Base-by-base conservation (phyloP, 768 basidiomycete species). In the Kockovaella imperatae region DNA sequence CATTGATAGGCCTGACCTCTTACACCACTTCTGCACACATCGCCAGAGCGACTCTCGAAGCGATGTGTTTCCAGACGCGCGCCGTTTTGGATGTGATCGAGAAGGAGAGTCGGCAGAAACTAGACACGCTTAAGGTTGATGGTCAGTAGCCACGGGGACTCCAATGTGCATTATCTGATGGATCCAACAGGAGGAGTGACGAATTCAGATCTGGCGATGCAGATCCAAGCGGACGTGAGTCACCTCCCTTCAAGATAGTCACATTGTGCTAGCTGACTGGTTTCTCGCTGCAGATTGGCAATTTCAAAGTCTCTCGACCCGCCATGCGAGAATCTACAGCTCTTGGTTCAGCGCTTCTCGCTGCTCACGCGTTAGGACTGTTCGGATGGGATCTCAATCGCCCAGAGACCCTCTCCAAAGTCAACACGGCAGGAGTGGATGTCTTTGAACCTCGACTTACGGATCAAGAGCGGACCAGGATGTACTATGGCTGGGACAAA, bases 241-340 rank as follows among this genome's bases (percentile, higher is more conserved):
- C 44, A 23, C 11, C 7, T 29, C 8, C 26, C 41, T 20, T 34
- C 13, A 32, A 32, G 31, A n/a, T n/a, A n/a, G n/a, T n/a, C n/a
- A n/a, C n/a, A n/a, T n/a, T 32, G 31, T 6, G 28, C 10, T 42
- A 28, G 28, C 40, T 14, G 18, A 13, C 40, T 93, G 87, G 20
- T 20, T 8, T 14, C 8, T 21, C 11, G 0, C 14, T 87, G 3
- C 84, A 95, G 68, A 75, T 93, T 35, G 88, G 90, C 25, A 93
- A 91, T 13, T 91, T 95, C 73, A 81, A 80, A 24, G 87, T 99
- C 54, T 75, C 91, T 50, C 77, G 95, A 46, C 95, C 93, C 10
- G 83, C 87, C 65, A 99, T 99, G 95, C 76, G 93, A 68, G 95
- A 99, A 71, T 91, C 87, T 2, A 99, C 95, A 14, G 95, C 95